Evolutionary conservation across 2,329 filamentous ascomycete species (phyloP), one percentile per base, ranked within the genome.

Genomic region (Cercospora brassicicola): DNA sequence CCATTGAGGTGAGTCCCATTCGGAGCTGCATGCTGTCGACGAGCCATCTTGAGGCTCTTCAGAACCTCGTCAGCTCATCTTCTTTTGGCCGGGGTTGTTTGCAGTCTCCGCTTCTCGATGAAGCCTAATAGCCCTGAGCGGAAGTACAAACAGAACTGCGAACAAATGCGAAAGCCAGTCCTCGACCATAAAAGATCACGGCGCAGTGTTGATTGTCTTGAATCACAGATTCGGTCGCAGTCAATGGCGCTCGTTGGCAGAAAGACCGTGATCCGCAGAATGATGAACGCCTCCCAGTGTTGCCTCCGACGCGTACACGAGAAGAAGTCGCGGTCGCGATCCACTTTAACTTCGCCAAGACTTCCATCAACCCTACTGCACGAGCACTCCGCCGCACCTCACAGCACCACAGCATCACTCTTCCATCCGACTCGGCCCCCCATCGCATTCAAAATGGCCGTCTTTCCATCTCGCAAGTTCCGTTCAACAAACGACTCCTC

Each of bases 401-500:
- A 20, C 39, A 55, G 13, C 31, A 65, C 18, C 53, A 23, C 36
- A 64, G 31, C 59, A 45, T 7, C 13, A 4, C 45, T 23, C 42
- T 8, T n/a, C 11, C 64, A 31, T 31, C 53, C 11, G 7, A 62
- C 42, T 45, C 56, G 33, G 33, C n/a, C 10, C 5, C 20, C 8
- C 31, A 23, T 20, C 23, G 11, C 15, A 15, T 39, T 42, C 68
- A 72, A 59, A 18, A 79, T 79, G 78, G 70, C 76, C 8, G 73
- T 75, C 62, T 81, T 81, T 64, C 75, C 72, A 28, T 73, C 78
- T 10, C 78, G 77, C 55, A 76, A 77, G 70, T 96, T 90, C 80
- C 89, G 89, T 71, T 81, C 90, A 36, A 85, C 88, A 68, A 87
- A 92, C 70, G 82, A 87, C 71, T 89, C 89, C 80, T 88, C 86